phyloP scores from a whole-genome alignment of 2,329 filamentous ascomycete species.

The Cadophora gregata region DNA sequence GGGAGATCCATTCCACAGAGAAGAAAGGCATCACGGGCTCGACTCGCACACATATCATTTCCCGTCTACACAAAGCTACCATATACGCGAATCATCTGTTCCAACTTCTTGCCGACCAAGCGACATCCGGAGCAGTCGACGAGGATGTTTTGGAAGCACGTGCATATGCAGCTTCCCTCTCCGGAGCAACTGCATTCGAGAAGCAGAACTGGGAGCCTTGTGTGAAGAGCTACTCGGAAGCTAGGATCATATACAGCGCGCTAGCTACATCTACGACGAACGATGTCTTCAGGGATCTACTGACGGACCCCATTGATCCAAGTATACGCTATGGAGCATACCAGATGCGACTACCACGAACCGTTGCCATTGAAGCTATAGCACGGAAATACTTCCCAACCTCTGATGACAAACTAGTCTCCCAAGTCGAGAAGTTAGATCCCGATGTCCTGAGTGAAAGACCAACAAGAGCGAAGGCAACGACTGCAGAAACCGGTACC shows the following conservation, averaged over 20 bases:
- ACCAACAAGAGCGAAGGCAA: conserved; percentile 55
- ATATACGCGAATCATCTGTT: conserved; percentile 72
- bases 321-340: conserved; percentile 95
- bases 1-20: conserved; percentile 79
- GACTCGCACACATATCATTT: conserved; percentile 86
- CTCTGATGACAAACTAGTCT: conserved; percentile 65
- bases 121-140: conserved; percentile 67
- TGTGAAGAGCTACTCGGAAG: conserved; percentile 75
- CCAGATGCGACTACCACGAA: conserved; percentile 85
- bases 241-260: conserved; percentile 82
- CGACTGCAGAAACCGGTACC: conserved; percentile 57
- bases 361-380: conserved; percentile 79
- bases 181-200: conserved; percentile 82
- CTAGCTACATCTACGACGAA: conserved; percentile 70
- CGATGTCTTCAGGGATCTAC: conserved; percentile 84
- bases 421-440: conserved; percentile 74
- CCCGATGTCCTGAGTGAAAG: conserved; percentile 68
- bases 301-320: conserved; percentile 86
- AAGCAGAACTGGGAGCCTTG: conserved; percentile 85
- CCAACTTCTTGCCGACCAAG: conserved; percentile 65
- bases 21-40: conserved; percentile 79
- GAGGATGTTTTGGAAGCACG: conserved; percentile 82
- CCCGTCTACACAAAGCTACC: conserved; percentile 81
- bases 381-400: conserved; percentile 79
- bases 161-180: conserved; percentile 80